These are phyloP conservation scores for Fusarium sp. DNA, from an alignment of 2,329 filamentous ascomycete genomes.

Conservation along the genomic window DNA sequence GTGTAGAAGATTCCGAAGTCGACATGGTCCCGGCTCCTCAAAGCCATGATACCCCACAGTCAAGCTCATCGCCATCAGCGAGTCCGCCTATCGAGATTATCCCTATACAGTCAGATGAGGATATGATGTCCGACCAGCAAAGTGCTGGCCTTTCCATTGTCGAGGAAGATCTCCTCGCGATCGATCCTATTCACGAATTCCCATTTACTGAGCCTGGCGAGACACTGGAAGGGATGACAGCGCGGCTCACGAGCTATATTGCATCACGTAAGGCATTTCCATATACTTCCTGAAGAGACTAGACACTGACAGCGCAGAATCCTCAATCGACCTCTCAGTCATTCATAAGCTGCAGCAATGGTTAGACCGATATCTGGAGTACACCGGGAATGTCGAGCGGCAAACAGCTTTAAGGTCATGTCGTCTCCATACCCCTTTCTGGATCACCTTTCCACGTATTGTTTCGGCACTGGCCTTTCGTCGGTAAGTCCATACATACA, in stretches of 20 bases:
- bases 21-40: constrained; percentile 50
- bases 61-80: constrained; percentile 55
- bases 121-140: constrained; percentile 51
- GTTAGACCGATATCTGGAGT: constrained; percentile 63
- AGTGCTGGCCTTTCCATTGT: constrained; percentile 49
- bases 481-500: constrained; percentile 53
- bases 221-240: constrained; percentile 50
- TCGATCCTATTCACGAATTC: constrained; percentile 61
- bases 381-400: constrained; percentile 52
- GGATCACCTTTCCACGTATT: constrained; percentile 65
- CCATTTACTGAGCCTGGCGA: constrained; percentile 58
- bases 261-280: constrained; percentile 45
- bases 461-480: constrained; percentile 53
- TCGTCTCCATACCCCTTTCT: constrained; percentile 61
- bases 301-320: constrained; percentile 53
- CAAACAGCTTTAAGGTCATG: constrained; percentile 58
- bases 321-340: constrained; percentile 58
- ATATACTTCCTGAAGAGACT: background rate
- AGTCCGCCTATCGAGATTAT: constrained; percentile 62
- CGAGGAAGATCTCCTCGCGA: constrained; percentile 36
- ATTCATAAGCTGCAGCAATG: constrained; percentile 61
- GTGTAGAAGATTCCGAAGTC: constrained; percentile 61
- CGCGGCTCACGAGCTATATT: constrained; percentile 55
- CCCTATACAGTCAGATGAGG: constrained; percentile 54
- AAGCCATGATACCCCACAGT: constrained; percentile 47